Evolutionary conservation across 306 rosid species (phyloP).

Genomic region (Lathyrus sativus): DNA sequence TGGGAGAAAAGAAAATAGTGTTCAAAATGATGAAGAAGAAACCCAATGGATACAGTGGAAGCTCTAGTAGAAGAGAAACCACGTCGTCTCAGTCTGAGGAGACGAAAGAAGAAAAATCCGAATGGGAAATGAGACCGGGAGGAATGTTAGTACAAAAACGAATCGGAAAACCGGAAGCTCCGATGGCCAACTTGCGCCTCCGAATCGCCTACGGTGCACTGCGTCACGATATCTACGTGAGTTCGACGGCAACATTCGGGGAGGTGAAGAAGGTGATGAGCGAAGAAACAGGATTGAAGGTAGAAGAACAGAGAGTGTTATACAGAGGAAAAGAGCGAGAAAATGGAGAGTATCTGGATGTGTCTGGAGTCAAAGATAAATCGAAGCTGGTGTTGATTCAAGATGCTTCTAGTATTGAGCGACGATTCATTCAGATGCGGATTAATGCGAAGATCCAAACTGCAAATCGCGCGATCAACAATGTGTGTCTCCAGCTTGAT

Average conservation of each 20-base stretch:
- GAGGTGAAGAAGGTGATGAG: constrained; percentile 76
- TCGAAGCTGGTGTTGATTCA: constrained; percentile 64
- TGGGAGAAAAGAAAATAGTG: background rate
- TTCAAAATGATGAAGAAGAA: constrained; percentile 54
- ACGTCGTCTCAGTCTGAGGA: constrained; percentile 32
- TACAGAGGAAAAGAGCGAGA: constrained; percentile 72
- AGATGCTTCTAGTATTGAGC: constrained; percentile 74
- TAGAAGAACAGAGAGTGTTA: constrained; percentile 58
- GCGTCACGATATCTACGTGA: constrained; percentile 65
- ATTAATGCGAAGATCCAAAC: constrained; percentile 59
- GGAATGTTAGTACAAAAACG: constrained; percentile 87
- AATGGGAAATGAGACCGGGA: constrained; percentile 88
- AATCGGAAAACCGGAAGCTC: constrained; percentile 30
- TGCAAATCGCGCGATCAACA: constrained; percentile 61
- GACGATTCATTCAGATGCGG: constrained; percentile 54
- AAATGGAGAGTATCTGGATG: constrained; percentile 65
- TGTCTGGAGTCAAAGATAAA: constrained; percentile 70
- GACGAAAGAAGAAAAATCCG: constrained; percentile 35
- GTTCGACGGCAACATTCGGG: constrained; percentile 62
- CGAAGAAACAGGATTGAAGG: constrained; percentile 60
- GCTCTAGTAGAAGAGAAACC: constrained; percentile 16
- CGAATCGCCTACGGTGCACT: constrained; percentile 63
- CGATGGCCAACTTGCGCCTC: constrained; percentile 48
- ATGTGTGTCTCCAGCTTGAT: constrained; percentile 53
- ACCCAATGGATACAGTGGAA: constrained; percentile 27